Evolutionary conservation across 345 rosid species (phyloP).

Genomic region (Stellera chamaejasme): DNA sequence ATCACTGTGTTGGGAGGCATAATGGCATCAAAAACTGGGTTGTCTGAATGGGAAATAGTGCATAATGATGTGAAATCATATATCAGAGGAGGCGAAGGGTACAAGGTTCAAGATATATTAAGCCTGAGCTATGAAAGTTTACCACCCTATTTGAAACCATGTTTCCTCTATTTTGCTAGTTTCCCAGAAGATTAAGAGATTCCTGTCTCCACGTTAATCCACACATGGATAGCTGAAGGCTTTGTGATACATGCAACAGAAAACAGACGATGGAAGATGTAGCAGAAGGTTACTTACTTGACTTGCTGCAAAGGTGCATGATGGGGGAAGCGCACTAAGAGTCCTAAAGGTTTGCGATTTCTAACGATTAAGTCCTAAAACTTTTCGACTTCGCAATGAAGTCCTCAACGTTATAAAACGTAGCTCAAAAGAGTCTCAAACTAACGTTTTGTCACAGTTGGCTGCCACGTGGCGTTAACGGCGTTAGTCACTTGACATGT

Average conservation of each 20-base stretch:
- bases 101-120: constrained; percentile 4
- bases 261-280: constrained; percentile 14
- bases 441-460: too few relatives aligned
- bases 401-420: too few relatives aligned
- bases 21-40: constrained; percentile 11
- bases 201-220: constrained; percentile 13
- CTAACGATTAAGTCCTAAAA: too few relatives aligned
- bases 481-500: too few relatives aligned
- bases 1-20: constrained; percentile 25
- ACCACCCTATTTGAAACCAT: constrained; percentile 22
- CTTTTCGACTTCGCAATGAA: too few relatives aligned
- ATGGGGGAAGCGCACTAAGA: neutral
- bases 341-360: too few relatives aligned
- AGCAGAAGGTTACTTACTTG: constrained; percentile 16
- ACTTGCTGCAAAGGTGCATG: constrained; percentile 29
- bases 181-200: constrained; percentile 16
- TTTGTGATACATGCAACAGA: neutral
- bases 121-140: constrained; percentile 25
- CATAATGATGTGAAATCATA: constrained; percentile 8
- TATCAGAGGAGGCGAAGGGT: constrained; percentile 1
- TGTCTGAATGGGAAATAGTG: constrained; percentile 6
- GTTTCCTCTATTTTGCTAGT: constrained; percentile 24
- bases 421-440: too few relatives aligned
- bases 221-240: constrained; percentile 14
- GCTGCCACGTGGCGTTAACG: too few relatives aligned